Percentiles rank a stretch among this genome's conserved stretches.
These are phyloP conservation scores for Lachancea waltii DNA, from an alignment of 805 yeast genomes.

Conservation along the genomic window DNA sequence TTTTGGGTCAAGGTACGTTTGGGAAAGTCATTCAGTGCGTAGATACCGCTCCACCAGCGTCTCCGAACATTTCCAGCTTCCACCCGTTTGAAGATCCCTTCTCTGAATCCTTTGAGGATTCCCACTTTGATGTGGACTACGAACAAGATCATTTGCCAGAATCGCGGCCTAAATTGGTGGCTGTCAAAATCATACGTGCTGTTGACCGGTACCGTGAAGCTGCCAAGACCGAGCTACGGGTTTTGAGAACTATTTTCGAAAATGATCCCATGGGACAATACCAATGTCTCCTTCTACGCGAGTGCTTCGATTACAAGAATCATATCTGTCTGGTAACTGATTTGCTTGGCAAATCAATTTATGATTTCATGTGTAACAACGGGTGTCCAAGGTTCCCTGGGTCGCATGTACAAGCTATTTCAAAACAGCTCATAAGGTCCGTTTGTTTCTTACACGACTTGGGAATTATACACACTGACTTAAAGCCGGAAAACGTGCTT, in stretches of 20 bases:
- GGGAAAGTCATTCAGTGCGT: slow-evolving; percentile 95
- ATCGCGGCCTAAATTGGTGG: slow-evolving; percentile 46
- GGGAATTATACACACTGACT: slow-evolving; percentile 87
- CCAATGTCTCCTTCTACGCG: slow-evolving; percentile 74
- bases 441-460: slow-evolving; percentile 87
- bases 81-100: slow-evolving; percentile 9
- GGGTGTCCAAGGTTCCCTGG: slow-evolving; percentile 89
- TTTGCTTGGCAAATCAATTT: slow-evolving; percentile 73
- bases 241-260: slow-evolving; percentile 38
- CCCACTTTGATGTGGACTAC: slow-evolving; percentile 3
- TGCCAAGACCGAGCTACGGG: slow-evolving; percentile 83
- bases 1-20: slow-evolving; percentile 94
- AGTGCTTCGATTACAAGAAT: slow-evolving; percentile 86
- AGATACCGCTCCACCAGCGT: slow-evolving; percentile 39
- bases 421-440: slow-evolving; percentile 76
- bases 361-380: slow-evolving; percentile 83
- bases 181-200: slow-evolving; percentile 87
- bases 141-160: background rate
- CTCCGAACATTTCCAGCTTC: background rate
- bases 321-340: slow-evolving; percentile 95
- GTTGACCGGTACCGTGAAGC: slow-evolving; percentile 95
- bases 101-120: slow-evolving; percentile 6
- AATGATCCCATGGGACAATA: slow-evolving; percentile 52
- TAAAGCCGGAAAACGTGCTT: slow-evolving; percentile 92
- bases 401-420: slow-evolving; percentile 81